Evolutionary conservation across 345 rosid genomes (phyloP).

Genomic region (Camelina neglecta): DNA sequence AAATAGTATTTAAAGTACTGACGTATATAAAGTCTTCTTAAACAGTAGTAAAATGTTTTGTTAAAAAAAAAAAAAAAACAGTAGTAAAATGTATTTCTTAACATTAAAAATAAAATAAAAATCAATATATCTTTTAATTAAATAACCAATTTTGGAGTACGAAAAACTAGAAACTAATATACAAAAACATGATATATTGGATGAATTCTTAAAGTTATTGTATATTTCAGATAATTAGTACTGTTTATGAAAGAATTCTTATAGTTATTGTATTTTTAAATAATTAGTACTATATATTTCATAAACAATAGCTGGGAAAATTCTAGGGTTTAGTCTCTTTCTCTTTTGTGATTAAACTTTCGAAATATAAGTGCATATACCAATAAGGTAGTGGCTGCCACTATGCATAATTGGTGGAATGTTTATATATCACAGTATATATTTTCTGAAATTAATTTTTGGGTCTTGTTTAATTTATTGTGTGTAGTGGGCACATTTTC

Average conservation of each 20-base stretch:
- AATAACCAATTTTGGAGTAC: too few relatives aligned
- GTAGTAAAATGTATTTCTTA: background rate
- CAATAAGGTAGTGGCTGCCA: conserved; percentile 43
- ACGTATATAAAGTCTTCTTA: background rate
- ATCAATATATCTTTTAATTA: background rate
- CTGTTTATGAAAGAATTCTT: background rate
- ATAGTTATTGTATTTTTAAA: background rate
- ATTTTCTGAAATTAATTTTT: background rate
- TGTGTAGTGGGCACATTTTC: conserved; percentile 93
- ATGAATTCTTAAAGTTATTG: background rate
- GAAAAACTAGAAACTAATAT: background rate
- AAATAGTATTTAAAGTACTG: background rate
- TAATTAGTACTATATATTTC: background rate
- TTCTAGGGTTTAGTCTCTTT: background rate
- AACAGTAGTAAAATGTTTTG: background rate
- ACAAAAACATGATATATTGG: background rate
- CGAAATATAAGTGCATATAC: conserved; percentile 28
- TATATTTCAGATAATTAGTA: background rate
- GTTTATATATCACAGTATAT: conserved; percentile 10
- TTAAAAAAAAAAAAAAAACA: too few relatives aligned
- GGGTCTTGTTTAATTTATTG: background rate
- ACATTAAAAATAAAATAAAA: background rate
- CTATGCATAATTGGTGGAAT: conserved; percentile 44
- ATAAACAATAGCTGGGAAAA: too few relatives aligned
- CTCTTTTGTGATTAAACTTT: background rate